Percentiles rank a stretch among this genome's conserved stretches.
Evolutionary conservation across 108 stramenopile genomes (phyloP).

Genomic region (Cyclotella distinguenda): DNA sequence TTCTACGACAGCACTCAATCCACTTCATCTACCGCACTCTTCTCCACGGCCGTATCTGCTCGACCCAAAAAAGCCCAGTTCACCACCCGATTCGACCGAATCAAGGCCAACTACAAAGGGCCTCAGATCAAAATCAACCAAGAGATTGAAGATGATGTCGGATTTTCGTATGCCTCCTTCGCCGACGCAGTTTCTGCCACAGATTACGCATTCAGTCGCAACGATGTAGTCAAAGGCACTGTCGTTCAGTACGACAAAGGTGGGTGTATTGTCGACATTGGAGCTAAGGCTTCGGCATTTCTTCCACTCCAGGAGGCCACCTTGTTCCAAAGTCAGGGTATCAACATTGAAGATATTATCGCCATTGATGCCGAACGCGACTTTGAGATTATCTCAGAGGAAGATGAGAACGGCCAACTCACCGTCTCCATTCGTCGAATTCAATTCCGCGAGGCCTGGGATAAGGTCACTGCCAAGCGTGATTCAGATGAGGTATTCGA

Average conservation of each 20-base stretch:
- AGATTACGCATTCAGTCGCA: slow-evolving; percentile 80
- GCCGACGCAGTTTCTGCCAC: slow-evolving; percentile 72
- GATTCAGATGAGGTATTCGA: slow-evolving; percentile 84
- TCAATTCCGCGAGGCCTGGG: slow-evolving; percentile 93
- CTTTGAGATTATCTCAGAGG: slow-evolving; percentile 94
- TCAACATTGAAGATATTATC: slow-evolving; percentile 65
- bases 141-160: slow-evolving; percentile 44
- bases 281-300: slow-evolving; percentile 93
- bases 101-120: slow-evolving; percentile 83
- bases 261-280: slow-evolving; percentile 87
- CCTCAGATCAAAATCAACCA: slow-evolving; percentile 24
- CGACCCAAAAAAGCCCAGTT: slow-evolving; percentile 5
- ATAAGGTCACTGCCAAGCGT: slow-evolving; percentile 68
- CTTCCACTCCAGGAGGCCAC: slow-evolving; percentile 85
- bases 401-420: slow-evolving; percentile 92
- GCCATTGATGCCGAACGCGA: slow-evolving; percentile 74
- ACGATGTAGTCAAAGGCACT: slow-evolving; percentile 78
- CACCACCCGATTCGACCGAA: slow-evolving; percentile 66
- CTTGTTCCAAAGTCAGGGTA: slow-evolving; percentile 57
- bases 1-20: neutral
- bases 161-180: slow-evolving; percentile 82
- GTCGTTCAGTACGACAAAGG: slow-evolving; percentile 74
- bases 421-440: slow-evolving; percentile 86
- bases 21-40: slow-evolving; percentile 2
- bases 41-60: slow-evolving; percentile 2